Evolutionary conservation across 148 eudicot genomes (phyloP).

Genomic region (Rhododendron ovatum): DNA sequence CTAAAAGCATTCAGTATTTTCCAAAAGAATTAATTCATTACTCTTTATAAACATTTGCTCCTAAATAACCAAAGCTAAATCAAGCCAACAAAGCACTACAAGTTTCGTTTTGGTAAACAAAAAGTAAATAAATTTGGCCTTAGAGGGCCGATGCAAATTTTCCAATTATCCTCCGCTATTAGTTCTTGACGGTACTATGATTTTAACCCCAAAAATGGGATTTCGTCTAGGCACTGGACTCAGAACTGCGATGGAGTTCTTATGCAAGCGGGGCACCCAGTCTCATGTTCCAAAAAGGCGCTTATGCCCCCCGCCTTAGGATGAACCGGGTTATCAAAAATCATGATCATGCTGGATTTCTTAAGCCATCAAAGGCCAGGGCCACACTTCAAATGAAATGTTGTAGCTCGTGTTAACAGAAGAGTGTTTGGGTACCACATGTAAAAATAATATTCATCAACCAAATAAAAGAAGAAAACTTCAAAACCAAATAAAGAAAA

Average conservation of each 20-base stretch:
- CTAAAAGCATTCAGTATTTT: background rate
- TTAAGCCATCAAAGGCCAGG: background rate
- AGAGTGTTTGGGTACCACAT: too few species aligned
- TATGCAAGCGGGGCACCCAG: background rate
- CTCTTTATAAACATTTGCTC: background rate
- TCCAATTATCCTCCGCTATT: background rate
- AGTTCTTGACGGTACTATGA: too few species aligned
- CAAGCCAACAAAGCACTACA: background rate
- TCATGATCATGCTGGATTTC: background rate
- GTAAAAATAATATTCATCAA: background rate
- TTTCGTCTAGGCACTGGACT: background rate
- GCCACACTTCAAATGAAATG: background rate
- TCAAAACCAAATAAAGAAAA: background rate
- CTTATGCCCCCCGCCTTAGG: background rate
- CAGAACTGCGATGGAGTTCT: background rate
- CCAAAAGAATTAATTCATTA: background rate
- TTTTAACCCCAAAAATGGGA: background rate
- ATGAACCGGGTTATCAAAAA: background rate
- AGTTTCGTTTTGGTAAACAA: background rate
- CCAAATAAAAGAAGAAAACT: background rate
- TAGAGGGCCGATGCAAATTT: background rate
- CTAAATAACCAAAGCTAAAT: background rate
- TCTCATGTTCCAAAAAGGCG: background rate
- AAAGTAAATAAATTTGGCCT: background rate
- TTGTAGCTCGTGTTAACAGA: background rate